Evolutionary conservation across 164 flowering plant genomes (phyloP), one percentile per base, ranked within the genome.

Genomic region (Pachysandra terminalis): DNA sequence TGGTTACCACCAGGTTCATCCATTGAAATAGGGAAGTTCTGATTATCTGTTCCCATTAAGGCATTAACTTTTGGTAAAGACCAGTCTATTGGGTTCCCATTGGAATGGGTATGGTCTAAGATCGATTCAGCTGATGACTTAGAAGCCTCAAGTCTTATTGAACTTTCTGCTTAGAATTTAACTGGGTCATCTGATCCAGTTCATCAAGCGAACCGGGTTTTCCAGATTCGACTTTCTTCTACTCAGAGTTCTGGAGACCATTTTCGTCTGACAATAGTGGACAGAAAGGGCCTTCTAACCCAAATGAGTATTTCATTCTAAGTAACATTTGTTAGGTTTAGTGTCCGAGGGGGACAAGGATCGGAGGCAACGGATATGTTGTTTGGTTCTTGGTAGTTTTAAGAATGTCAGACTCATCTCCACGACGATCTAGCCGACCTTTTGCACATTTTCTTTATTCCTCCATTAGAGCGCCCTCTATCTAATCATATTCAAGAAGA

Each of bases 401-500:
- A 41, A 66, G 71, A 73, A 65, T 75, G 40, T 76, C 78, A 74
- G 65, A 76, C 66, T 66, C 76, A 68, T 67, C 71, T 66, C 74
- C 84, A 84, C 85, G n/a, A n/a, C n/a, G 83, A 78, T 71, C 66
- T 74, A 32, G 82, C 83, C 79, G 80, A 40, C 84, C 75, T 45
- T 59, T 1, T 23, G 15, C 48, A 63, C 65, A 59, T 73, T 56
- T 25, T 67, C 56, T 24, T 15, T 32, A 32, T 32, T 32, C 28
- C 59, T 26, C 59, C n/a, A n/a, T n/a, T n/a, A n/a, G 68, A 71
- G 67, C 63, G 72, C 66, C 55, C 1, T 60, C 32, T 41, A 19
- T 40, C n/a, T 69, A 63, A 63, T 45, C 61, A 26, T 72, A 74
- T 56, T 68, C 19, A 63, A 51, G 63, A 73, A 64, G 64, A 77